These are phyloP conservation scores for Mycena haematopus DNA, from an alignment of 768 basidiomycete genomes.

Conservation along the genomic window DNA sequence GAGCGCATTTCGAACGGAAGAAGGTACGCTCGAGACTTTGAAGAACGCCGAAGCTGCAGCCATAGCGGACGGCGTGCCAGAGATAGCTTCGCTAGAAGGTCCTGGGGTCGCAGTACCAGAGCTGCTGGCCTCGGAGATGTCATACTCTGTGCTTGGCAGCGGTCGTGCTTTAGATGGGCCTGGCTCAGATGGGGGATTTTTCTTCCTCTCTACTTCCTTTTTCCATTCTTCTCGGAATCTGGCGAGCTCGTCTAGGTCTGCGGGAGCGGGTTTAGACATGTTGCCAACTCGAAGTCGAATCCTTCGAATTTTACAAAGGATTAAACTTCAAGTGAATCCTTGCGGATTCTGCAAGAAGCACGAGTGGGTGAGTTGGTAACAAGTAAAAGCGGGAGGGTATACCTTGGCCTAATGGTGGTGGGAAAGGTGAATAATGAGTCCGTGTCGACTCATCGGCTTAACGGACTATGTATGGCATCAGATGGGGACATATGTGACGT, in stretches of 20 bases:
- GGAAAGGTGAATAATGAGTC: background rate
- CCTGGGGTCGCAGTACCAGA: constrained; percentile 23
- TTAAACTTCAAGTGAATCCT: background rate
- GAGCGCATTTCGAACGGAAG: constrained; percentile 55
- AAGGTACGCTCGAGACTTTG: constrained; percentile 35
- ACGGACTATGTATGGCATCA: no score
- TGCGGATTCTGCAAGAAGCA: background rate
- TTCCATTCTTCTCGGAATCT: constrained; percentile 79
- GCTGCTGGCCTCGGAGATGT: constrained; percentile 19
- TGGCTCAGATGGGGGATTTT: constrained; percentile 32
- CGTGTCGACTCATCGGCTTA: background rate
- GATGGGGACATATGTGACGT: no score
- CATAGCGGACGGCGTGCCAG: constrained; percentile 29
- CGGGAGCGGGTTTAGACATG: constrained; percentile 6
- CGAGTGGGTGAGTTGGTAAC: background rate
- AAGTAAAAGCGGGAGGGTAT: background rate
- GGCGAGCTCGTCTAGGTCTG: constrained; percentile 57
- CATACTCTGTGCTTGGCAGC: constrained; percentile 12
- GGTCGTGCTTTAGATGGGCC: constrained; percentile 17
- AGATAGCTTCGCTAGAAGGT: constrained; percentile 30
- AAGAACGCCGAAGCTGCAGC: constrained; percentile 17
- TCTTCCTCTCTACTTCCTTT: constrained; percentile 59
- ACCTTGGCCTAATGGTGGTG: background rate
- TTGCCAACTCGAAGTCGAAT: background rate
- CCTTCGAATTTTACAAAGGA: background rate